phyloP scores from a whole-genome alignment of 2,329 filamentous ascomycete species.

The Huntiella omanensis region DNA sequence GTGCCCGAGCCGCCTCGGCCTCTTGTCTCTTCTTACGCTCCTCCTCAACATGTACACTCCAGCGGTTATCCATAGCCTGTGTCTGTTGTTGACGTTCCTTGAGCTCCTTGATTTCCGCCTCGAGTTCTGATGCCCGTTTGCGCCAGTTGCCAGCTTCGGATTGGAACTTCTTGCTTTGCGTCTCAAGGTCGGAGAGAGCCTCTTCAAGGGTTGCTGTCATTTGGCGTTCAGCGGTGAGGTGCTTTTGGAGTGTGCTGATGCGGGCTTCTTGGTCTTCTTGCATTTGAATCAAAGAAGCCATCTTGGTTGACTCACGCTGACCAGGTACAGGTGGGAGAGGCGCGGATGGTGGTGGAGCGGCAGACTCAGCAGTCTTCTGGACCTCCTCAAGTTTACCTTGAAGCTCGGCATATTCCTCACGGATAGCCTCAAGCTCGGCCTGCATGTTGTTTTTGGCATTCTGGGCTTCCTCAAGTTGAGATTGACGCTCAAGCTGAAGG shows the following conservation, averaged over 20 bases:
- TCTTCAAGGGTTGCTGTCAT: slow-evolving; percentile 90
- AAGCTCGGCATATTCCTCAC: slow-evolving; percentile 53
- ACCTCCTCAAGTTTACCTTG: slow-evolving; percentile 41
- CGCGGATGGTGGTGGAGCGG: slow-evolving; percentile 39
- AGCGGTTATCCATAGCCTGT: slow-evolving; percentile 35
- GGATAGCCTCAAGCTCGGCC: slow-evolving; percentile 46
- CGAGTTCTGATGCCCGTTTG: slow-evolving; percentile 62
- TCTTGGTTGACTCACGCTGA: slow-evolving; percentile 30
- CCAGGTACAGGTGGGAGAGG: slow-evolving; percentile 74
- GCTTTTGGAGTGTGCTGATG: slow-evolving; percentile 91
- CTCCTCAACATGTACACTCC: slow-evolving; percentile 81
- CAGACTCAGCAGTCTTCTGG: slow-evolving; percentile 24
- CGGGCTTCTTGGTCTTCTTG: slow-evolving; percentile 90
- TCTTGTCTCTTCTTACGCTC: slow-evolving; percentile 83
- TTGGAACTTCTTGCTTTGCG: slow-evolving; percentile 81
- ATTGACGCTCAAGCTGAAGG: slow-evolving; percentile 53
- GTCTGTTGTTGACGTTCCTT: slow-evolving; percentile 29
- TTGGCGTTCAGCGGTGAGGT: slow-evolving; percentile 88
- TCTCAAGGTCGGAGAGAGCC: slow-evolving; percentile 82
- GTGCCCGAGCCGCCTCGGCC: slow-evolving; percentile 71
- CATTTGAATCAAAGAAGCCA: slow-evolving; percentile 50
- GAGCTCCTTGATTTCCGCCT: slow-evolving; percentile 50
- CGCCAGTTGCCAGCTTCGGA: slow-evolving; percentile 78
- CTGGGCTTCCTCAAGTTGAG: slow-evolving; percentile 63
- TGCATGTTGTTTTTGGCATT: slow-evolving; percentile 43